Evolutionary conservation across 1,284 basidiomycete genomes (phyloP).

Genomic region (Trichosporon sp.): DNA sequence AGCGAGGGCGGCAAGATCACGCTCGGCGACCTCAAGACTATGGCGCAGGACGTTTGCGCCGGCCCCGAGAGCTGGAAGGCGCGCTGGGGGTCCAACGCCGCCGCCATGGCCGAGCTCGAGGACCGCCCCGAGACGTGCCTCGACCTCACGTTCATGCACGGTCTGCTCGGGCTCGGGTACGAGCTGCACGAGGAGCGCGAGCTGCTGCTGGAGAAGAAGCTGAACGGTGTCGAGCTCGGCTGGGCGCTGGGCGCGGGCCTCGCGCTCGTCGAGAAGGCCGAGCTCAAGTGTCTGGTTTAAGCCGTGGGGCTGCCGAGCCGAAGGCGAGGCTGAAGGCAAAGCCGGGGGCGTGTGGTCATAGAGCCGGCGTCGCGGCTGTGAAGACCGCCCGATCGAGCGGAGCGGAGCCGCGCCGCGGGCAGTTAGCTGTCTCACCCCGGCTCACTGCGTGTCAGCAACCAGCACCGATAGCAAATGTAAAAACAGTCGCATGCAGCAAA

Average conservation of each 20-base stretch:
- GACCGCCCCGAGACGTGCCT: constrained; percentile 90
- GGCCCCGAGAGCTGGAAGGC: constrained; percentile 62
- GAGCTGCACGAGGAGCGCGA: constrained; percentile 67
- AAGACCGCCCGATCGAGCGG: no score
- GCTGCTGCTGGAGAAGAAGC: constrained; percentile 79
- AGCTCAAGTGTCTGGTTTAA: constrained; percentile 45
- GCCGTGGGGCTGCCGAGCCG: not conserved
- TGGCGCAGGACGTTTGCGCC: constrained; percentile 67
- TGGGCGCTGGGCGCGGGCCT: constrained; percentile 88
- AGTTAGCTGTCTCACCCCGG: no score
- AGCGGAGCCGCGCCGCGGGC: no score
- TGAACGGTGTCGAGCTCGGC: constrained; percentile 86
- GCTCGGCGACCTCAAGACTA: constrained; percentile 60
- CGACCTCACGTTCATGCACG: constrained; percentile 93
- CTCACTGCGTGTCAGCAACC: no score
- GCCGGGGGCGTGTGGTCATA: no score
- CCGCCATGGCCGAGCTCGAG: constrained; percentile 68
- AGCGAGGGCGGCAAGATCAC: constrained; percentile 50
- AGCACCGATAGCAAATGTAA: no score
- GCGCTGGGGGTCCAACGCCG: constrained; percentile 50
- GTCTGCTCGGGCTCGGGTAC: constrained; percentile 73
- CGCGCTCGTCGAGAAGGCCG: constrained; percentile 55
- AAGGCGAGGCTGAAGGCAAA: not conserved
- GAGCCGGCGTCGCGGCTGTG: no score
- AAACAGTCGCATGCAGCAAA: no score